These are phyloP conservation scores for Barbarea vulgaris DNA, from an alignment of 345 rosid species.

Conservation along the genomic window DNA sequence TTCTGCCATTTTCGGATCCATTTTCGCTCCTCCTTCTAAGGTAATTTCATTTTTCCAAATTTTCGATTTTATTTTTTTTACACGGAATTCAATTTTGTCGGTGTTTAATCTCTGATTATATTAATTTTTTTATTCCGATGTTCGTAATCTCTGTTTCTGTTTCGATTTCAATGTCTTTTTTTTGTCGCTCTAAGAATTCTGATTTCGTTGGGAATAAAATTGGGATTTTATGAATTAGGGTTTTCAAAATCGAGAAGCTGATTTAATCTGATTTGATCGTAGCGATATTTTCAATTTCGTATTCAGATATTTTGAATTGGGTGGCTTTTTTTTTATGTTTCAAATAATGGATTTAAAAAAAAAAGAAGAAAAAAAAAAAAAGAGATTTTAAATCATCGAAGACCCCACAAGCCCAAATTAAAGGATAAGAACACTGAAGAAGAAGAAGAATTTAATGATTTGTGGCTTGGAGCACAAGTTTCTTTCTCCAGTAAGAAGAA, in stretches of 20 bases:
- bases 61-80: not conserved
- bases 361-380: no score
- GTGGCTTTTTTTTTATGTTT: not conserved
- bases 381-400: not conserved
- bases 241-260: not conserved
- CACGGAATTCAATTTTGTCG: not conserved
- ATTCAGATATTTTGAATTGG: not conserved
- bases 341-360: not conserved
- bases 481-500: not conserved
- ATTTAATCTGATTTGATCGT: slow-evolving; percentile 8
- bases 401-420: slow-evolving; percentile 31
- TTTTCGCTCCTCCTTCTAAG: slow-evolving; percentile 65
- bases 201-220: not conserved
- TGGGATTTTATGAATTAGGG: slow-evolving; percentile 30
- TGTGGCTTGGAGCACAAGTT: slow-evolving; percentile 33
- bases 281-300: not conserved
- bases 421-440: slow-evolving; percentile 5
- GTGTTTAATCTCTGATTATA: not conserved
- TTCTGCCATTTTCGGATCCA: slow-evolving; percentile 59
- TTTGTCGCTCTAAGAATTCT: not conserved
- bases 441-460: not conserved
- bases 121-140: not conserved
- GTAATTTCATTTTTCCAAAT: slow-evolving; percentile 27
- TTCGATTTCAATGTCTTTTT: not conserved
- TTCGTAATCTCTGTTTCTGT: not conserved